Evolutionary conservation across 139 green algal species (phyloP), one percentile per base, ranked within the genome.

Genomic region (Pedinophyceae sp.): DNA sequence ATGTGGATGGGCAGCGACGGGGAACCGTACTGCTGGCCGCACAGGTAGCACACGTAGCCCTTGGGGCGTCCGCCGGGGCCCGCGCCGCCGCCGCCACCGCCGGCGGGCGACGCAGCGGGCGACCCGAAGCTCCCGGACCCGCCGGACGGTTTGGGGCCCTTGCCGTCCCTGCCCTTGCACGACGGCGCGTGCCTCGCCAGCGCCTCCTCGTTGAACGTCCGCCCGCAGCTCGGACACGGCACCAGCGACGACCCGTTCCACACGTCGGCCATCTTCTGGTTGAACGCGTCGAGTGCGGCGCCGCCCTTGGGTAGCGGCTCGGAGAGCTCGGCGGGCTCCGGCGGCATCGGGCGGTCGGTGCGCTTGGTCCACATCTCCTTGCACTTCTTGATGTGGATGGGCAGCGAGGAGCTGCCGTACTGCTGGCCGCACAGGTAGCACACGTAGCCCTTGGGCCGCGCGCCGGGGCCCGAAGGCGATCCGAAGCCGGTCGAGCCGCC

Each of bases 201-300:
- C 20, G 48, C 48, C 48, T 53, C 48, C 23, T 25, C 23, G 48
- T 53, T 53, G 48, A 53, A 53, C 5, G 48, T 53, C 16, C 48
- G 22, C 20, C 23, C 23, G 24, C 48, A 53, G 10, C 25, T 30
- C n/a, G 23, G 23, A 13, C 48, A 53, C 3, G 5, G n/a, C 23
- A 25, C 23, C 23, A 53, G 48, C 20, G 48, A 27, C 22, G 23
- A 20, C 22, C 30, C n/a, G 24, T 30, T 29, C 22, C 20, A 53
- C 5, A 23, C 5, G 3, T 4, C 22, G 5, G n/a, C 20, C 48
- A 53, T 53, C 3, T 10, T 4, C 48, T 53, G 18, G 48, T 53
- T 53, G 23, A 53, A 53, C 23, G 48, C 48, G 10, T 53, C 48
- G n/a, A 53, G 18, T 20, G 29, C 48, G 4, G 48, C 48, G 23